phyloP scores from a whole-genome alignment of 495 filamentous ascomycete genomes.

The Lophium mytilinum region DNA sequence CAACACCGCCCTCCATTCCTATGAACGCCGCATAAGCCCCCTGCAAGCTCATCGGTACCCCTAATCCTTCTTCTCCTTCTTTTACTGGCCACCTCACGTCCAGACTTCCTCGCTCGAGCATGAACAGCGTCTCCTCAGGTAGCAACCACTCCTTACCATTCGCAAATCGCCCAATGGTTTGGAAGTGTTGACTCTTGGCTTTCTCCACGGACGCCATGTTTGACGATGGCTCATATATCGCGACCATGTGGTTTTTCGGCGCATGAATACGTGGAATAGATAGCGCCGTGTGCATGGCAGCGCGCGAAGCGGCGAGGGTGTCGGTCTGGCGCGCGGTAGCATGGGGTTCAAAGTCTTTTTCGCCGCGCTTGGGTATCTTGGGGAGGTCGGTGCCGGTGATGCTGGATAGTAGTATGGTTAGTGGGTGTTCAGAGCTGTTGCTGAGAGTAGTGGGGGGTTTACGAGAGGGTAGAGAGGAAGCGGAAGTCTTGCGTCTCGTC shows the following conservation, averaged over 20 bases:
- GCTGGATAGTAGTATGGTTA: constrained; percentile 10
- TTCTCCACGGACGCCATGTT: constrained; percentile 39
- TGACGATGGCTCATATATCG: constrained; percentile 45
- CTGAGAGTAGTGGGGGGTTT: constrained; percentile 18
- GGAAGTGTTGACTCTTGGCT: constrained; percentile 46
- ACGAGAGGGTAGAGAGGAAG: constrained; percentile 57
- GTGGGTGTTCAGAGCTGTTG: background rate
- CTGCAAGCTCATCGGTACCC: constrained; percentile 78
- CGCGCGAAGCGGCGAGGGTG: constrained; percentile 68
- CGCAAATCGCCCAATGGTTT: constrained; percentile 49
- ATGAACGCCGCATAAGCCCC: constrained; percentile 78
- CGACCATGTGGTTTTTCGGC: constrained; percentile 47
- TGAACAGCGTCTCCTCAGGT: constrained; percentile 86
- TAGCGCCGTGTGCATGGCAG: constrained; percentile 85
- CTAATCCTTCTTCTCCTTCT: constrained; percentile 31
- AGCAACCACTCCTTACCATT: constrained; percentile 60
- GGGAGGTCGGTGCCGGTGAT: constrained; percentile 22
- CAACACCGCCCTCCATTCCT: constrained; percentile 52
- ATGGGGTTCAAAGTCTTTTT: constrained; percentile 95
- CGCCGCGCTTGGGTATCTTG: constrained; percentile 65
- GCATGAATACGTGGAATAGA: constrained; percentile 58
- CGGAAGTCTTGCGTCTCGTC: constrained; percentile 89
- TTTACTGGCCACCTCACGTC: constrained; percentile 71
- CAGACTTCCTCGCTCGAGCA: constrained; percentile 77
- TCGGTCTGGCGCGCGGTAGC: constrained; percentile 71